Conservation (phyloP, 2,329 filamentous ascomycete species). For the Nothophaeocryptopus gaeumannii region DNA sequence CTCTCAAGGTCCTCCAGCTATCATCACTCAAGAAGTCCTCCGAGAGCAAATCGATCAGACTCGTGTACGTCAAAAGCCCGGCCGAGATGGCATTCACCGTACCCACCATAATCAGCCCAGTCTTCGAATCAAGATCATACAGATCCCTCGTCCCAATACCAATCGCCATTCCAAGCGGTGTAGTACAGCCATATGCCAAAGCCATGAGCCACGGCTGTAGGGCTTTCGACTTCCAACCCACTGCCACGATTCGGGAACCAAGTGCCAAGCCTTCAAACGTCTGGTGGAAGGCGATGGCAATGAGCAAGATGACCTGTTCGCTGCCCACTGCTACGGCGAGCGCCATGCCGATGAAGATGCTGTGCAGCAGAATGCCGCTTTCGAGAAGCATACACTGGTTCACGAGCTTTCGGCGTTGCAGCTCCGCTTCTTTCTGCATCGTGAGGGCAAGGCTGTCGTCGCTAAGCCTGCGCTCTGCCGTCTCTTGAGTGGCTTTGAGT, state of each 20-base stretch:
- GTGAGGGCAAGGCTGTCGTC: conserved; percentile 13
- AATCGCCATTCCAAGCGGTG: conserved; percentile 45
- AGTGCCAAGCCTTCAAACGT: conserved; percentile 65
- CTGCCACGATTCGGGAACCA: conserved; percentile 65
- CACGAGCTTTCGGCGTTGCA: conserved; percentile 57
- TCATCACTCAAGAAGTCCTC: conserved; percentile 57
- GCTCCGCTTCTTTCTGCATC: conserved; percentile 29
- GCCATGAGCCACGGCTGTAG: conserved; percentile 70
- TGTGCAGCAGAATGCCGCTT: conserved; percentile 70
- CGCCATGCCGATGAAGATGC: conserved; percentile 69
- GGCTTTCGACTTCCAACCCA: conserved; percentile 48
- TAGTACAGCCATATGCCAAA: conserved; percentile 56
- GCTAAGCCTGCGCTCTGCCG: conserved; percentile 5
- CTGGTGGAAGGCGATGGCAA: conserved; percentile 68
- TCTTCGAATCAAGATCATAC: conserved; percentile 43
- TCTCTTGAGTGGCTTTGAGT: not conserved
- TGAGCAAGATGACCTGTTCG: conserved; percentile 61
- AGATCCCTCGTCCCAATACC: conserved; percentile 43
- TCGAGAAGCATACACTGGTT: conserved; percentile 70
- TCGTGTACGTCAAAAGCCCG: conserved; percentile 46
- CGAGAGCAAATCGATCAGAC: conserved; percentile 45
- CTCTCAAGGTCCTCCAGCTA: conserved; percentile 57
- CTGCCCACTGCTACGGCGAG: conserved; percentile 62
- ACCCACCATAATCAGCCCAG: conserved; percentile 44
- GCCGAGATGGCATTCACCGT: conserved; percentile 49